Evolutionary conservation across 805 yeast species (phyloP).

Genomic region (Nakazawaea peltata): DNA sequence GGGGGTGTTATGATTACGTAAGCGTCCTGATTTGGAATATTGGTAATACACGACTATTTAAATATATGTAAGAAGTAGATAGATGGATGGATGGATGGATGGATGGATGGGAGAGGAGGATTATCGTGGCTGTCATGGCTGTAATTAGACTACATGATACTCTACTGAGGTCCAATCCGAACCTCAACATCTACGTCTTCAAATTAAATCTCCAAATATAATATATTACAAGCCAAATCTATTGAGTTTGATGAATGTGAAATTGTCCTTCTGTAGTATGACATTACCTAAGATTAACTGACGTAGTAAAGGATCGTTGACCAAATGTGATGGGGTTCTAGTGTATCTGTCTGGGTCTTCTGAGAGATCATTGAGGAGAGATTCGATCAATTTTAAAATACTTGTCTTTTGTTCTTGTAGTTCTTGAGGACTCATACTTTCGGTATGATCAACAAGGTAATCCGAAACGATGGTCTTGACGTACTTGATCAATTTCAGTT

Average conservation of each 20-base stretch:
- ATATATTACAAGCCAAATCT: slow-evolving; percentile 6
- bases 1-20: no score
- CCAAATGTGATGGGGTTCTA: slow-evolving; percentile 17
- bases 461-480: slow-evolving; percentile 19
- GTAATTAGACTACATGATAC: no score
- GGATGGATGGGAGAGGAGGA: no score
- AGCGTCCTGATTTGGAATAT: no score
- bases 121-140: no score
- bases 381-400: slow-evolving; percentile 18
- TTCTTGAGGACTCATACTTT: slow-evolving; percentile 9
- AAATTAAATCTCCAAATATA: no score
- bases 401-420: slow-evolving; percentile 13
- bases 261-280: slow-evolving; percentile 18
- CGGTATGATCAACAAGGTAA: slow-evolving; percentile 15
- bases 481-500: slow-evolving; percentile 16
- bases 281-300: slow-evolving; percentile 19
- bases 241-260: slow-evolving; percentile 10
- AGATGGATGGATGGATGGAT: no score
- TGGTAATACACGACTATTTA: no score
- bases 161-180: no score
- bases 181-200: no score
- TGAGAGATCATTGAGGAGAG: slow-evolving; percentile 22
- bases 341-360: slow-evolving; percentile 1
- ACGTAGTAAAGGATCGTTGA: slow-evolving; percentile 24
- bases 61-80: no score